phyloP scores from a whole-genome alignment of 208 protist species.

The Acanthamoeba royreba region DNA sequence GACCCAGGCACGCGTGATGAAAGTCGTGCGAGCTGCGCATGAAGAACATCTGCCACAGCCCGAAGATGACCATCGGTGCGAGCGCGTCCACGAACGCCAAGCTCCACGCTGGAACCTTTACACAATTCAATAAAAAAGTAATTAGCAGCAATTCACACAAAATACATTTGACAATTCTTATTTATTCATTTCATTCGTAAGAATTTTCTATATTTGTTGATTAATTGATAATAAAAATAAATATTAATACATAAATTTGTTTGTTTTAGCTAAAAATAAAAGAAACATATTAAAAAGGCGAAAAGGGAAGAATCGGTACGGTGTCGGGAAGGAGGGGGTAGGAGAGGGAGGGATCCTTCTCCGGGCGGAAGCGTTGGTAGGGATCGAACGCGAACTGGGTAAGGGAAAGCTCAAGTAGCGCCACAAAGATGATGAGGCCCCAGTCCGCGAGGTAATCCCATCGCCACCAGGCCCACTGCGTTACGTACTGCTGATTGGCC shows the following conservation, averaged over 20 bases:
- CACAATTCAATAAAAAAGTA: neutral
- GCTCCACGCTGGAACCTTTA: constrained; percentile 46
- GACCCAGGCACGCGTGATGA: constrained; percentile 67
- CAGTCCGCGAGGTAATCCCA: constrained; percentile 39
- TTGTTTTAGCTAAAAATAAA: neutral
- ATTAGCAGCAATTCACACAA: neutral
- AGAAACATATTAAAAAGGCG: neutral
- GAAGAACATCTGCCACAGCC: constrained; percentile 18
- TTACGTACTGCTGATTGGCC: neutral
- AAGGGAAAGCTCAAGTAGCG: neutral
- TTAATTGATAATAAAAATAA: neutral
- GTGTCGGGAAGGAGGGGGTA: constrained; percentile 8
- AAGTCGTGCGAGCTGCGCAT: constrained; percentile 66
- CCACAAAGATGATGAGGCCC: neutral
- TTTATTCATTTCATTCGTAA: neutral
- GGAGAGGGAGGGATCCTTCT: neutral
- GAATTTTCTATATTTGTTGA: neutral
- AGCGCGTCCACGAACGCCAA: constrained; percentile 26
- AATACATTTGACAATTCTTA: neutral
- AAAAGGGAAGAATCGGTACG: neutral
- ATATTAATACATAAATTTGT: neutral
- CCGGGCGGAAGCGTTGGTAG: constrained; percentile 21
- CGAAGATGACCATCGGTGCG: constrained; percentile 38
- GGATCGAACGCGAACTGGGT: constrained; percentile 38
- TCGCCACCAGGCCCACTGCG: constrained; percentile 33